phyloP scores from a whole-genome alignment of 139 green algal species.

The Chlamydomonas sphaeroides region DNA sequence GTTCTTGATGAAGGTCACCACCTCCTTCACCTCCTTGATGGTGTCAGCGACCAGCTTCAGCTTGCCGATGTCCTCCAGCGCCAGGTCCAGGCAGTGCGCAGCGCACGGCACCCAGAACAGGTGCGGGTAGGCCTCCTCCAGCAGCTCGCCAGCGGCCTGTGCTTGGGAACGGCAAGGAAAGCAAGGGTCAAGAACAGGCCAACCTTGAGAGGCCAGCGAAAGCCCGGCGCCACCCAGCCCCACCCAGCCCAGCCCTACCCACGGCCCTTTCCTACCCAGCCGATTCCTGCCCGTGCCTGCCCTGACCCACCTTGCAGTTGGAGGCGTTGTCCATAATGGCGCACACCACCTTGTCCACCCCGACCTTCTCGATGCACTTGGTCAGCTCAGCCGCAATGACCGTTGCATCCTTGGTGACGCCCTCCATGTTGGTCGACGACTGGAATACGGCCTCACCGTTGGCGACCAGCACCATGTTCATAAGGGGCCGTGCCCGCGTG shows the following conservation, averaged over 20 bases:
- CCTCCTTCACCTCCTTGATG: not conserved
- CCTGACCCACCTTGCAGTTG: not conserved
- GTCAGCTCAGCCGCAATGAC: not conserved
- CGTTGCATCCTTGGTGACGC: not conserved
- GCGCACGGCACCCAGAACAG: slow-evolving; percentile 3
- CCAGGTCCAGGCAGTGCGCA: not conserved
- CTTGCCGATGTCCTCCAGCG: slow-evolving; percentile 27
- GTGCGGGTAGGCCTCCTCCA: not conserved
- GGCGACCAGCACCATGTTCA: not conserved
- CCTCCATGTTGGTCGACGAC: not conserved
- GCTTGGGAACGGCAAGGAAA: too few species aligned
- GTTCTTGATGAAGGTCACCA: not conserved
- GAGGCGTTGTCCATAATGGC: slow-evolving; percentile 21
- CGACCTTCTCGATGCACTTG: not conserved
- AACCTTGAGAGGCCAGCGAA: too few species aligned
- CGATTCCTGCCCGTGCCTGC: too few species aligned
- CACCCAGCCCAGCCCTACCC: too few species aligned
- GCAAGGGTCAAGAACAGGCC: too few species aligned
- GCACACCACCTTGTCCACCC: not conserved
- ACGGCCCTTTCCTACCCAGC: too few species aligned
- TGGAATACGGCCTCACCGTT: not conserved
- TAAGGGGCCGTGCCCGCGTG: not conserved
- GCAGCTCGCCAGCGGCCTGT: not conserved
- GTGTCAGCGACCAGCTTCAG: not conserved
- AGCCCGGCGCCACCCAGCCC: too few species aligned